Percentiles rank a stretch among this genome's conserved stretches.
Conservation (phyloP, 768 basidiomycete species). For the Lentinula aciculospora region DNA sequence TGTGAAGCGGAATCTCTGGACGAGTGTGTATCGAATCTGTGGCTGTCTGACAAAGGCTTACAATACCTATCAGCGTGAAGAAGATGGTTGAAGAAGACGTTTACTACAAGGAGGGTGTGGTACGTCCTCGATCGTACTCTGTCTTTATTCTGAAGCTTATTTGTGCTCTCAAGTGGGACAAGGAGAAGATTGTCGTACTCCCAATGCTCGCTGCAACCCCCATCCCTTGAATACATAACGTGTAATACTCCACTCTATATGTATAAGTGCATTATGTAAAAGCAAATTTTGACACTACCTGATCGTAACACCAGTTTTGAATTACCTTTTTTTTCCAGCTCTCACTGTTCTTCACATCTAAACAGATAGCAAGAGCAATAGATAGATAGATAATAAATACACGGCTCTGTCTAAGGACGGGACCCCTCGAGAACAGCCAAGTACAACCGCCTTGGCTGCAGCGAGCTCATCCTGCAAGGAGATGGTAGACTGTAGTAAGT, state of each 20-base stretch:
- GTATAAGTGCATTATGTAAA: background rate
- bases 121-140: slow-evolving; percentile 16
- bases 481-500: too few species aligned
- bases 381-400: too few species aligned
- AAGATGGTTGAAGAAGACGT: slow-evolving; percentile 27
- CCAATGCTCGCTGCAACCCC: slow-evolving; percentile 15
- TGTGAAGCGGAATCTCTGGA: slow-evolving; percentile 50
- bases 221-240: slow-evolving; percentile 7
- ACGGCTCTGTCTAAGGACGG: too few species aligned
- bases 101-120: slow-evolving; percentile 34
- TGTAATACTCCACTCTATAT: background rate
- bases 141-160: background rate
- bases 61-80: slow-evolving; percentile 40
- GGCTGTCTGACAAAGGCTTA: slow-evolving; percentile 19
- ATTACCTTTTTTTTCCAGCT: too few species aligned
- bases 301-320: too few species aligned
- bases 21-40: slow-evolving; percentile 14
- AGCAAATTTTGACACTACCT: too few species aligned
- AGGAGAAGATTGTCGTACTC: slow-evolving; percentile 14
- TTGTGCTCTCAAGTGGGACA: slow-evolving; percentile 14
- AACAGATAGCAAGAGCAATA: too few species aligned
- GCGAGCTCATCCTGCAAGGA: too few species aligned
- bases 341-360: too few species aligned
- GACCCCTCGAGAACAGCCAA: too few species aligned
- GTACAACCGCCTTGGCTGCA: too few species aligned